Percentiles rank a stretch among this genome's conserved stretches.
phyloP scores from a whole-genome alignment of 495 filamentous ascomycete genomes.

The Pseudevernia furfuracea region DNA sequence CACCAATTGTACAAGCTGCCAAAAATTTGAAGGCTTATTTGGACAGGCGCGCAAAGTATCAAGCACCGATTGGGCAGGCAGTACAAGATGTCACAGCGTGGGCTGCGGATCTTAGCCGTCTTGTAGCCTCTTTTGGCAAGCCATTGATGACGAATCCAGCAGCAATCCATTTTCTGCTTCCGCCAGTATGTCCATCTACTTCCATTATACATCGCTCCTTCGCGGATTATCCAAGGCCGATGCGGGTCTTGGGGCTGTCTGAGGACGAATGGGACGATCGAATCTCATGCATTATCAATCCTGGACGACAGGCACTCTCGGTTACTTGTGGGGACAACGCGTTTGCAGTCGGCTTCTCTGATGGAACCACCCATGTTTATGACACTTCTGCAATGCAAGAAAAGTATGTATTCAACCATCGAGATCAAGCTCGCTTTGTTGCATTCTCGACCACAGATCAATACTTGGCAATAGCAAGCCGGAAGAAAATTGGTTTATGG shows the following conservation, averaged over 20 bases:
- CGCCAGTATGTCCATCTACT: background rate
- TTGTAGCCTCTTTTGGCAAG: background rate
- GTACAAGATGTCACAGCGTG: background rate
- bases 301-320: constrained; percentile 19
- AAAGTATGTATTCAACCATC: background rate
- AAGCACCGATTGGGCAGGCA: background rate
- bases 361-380: constrained; percentile 15
- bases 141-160: background rate
- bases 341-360: constrained; percentile 17
- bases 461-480: background rate
- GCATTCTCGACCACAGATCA: background rate
- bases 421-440: background rate
- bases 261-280: constrained; percentile 31
- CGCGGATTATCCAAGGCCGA: constrained; percentile 26
- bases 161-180: background rate
- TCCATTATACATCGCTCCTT: background rate
- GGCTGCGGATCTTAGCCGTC: background rate
- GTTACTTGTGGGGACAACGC: constrained; percentile 20
- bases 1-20: background rate
- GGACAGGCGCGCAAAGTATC: background rate
- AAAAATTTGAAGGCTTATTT: background rate
- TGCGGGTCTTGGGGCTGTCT: constrained; percentile 26
- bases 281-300: constrained; percentile 24
- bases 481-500: background rate
- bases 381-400: background rate